Base-by-base conservation (phyloP, 441 rosid species). In the Populus trichocarpa region DNA sequence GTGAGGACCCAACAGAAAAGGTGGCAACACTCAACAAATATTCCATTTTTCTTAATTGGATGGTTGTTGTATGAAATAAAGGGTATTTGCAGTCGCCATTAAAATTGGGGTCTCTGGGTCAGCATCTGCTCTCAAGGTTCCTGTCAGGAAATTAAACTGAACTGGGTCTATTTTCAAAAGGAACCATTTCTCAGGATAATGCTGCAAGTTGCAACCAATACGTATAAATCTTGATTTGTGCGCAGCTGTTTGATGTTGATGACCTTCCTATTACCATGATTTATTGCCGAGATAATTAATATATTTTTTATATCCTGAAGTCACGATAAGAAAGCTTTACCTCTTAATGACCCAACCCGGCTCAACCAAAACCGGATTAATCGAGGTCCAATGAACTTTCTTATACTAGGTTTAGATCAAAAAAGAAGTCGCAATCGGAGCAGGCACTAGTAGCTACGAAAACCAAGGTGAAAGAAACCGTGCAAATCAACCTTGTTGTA, bases 1-100 rank as follows among this genome's bases (percentile, higher is more conserved):
- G 53, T 13, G 53, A 42, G 57, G 57, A 46, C 57, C 20, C 57
- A 46, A 46, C 18, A 14, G 57, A 5, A 13, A 46, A 0, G 2
- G 57, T 46, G 57, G 57, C 57, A 14, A 16, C 57, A 14, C 57
- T 46, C 10, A 20, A n/a, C 7, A 4, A 35, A 57, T 9, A 57
- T 8, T 59, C 18, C 64, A 20, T 23, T 73, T 67, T 11, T 16
- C 69, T 77, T 76, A 79, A 76, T 79, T 81, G 82, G 46, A 71
- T 32, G 86, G 84, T 81, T 8, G 86, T 79, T 76, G 83, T 42
- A 23, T 69, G 80, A 76, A 75, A 71, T 78, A 59, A 83, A 75
- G 79, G 33, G 68, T 40, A 81, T 75, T 35, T 74, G 10, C n/a
- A 13, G 9, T 61, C 5, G 4, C 64, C 77, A 70, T 77, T 77